Conservation (phyloP, 495 filamentous ascomycete genomes). For the Parathielavia appendiculata region DNA sequence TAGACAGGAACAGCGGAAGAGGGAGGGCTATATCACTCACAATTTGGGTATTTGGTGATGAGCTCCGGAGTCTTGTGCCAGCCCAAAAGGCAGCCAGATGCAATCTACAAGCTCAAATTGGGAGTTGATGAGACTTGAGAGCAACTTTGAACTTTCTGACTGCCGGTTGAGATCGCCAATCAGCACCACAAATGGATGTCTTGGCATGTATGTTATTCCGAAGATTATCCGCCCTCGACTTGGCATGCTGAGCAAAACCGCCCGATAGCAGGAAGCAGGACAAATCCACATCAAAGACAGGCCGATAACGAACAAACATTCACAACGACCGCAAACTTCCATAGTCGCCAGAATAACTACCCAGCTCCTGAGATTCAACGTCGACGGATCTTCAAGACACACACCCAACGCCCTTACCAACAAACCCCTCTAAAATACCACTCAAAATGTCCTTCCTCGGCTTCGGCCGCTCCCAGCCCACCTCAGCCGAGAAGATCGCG, state of each 20-base stretch:
- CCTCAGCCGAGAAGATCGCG: constrained; percentile 92
- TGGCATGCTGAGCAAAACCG: constrained; percentile 14
- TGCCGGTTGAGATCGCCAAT: constrained; percentile 2
- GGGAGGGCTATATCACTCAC: constrained; percentile 20
- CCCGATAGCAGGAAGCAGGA: background rate
- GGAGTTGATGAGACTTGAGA: background rate
- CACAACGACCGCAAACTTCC: background rate
- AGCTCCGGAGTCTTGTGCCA: constrained; percentile 1
- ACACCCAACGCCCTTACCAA: background rate
- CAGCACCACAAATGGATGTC: background rate
- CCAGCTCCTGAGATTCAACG: background rate
- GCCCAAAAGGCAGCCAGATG: background rate
- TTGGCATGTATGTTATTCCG: background rate
- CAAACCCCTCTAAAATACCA: constrained; percentile 6
- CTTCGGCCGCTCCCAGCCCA: constrained; percentile 82
- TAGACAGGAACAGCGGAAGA: background rate
- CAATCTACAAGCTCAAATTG: background rate
- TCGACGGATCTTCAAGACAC: background rate
- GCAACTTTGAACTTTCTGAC: constrained; percentile 2
- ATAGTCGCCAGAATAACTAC: background rate
- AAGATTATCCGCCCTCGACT: constrained; percentile 8
- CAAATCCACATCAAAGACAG: background rate
- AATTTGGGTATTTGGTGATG: constrained; percentile 16
- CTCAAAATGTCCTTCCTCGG: constrained; percentile 86
- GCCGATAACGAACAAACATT: background rate